Base-by-base conservation (phyloP, 2,329 filamentous ascomycete species). In the Podosphaera aphanis region DNA sequence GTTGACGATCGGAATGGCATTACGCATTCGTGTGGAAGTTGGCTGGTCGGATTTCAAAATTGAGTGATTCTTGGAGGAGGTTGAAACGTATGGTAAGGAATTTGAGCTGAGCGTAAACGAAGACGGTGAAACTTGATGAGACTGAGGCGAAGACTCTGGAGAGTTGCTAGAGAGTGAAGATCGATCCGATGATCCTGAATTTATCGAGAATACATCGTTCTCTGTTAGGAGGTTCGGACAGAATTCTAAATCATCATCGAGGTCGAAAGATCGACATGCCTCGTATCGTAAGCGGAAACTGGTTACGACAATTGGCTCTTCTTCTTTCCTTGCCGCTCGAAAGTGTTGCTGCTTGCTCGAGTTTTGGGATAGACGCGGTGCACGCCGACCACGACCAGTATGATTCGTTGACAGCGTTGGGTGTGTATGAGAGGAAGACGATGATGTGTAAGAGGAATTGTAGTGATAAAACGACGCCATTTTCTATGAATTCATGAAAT, bases 1-100 rank as follows among this genome's bases (percentile, higher is more conserved):
- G 69, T 98, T 93, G 64, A 95, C 83, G 61, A 98, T 98, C 49
- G 88, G 88, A 54, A 95, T 95, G 58, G 90, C 84, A 63, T 94
- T 95, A 63, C 85, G 83, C 48, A 80, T 76, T 55, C 90, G 83
- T 52, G 86, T 83, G 50, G 86, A 83, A 50, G 86, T 72, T 49
- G 86, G 84, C 68, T 94, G 88, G 64, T 93, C 84, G 51, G 92
- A 70, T 67, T 93, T 94, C 56, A 88, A 56, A 69, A 63, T 75
- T 50, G 65, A 63, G 49, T 69, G 74, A 62, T 65, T 69, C 11
- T 27, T 19, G 57, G 81, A 77, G 29, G 77, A 70, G 45, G 77
- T 70, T 45, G 78, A 73, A 46, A 76, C 67, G 56, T 77, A 79
- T 25, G 75, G 68, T 36, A 78, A 75, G 42, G 79, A 78, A 21